These are phyloP conservation scores for Silene vulgaris DNA, from an alignment of 179 eudicot genomes.

Conservation along the genomic window DNA sequence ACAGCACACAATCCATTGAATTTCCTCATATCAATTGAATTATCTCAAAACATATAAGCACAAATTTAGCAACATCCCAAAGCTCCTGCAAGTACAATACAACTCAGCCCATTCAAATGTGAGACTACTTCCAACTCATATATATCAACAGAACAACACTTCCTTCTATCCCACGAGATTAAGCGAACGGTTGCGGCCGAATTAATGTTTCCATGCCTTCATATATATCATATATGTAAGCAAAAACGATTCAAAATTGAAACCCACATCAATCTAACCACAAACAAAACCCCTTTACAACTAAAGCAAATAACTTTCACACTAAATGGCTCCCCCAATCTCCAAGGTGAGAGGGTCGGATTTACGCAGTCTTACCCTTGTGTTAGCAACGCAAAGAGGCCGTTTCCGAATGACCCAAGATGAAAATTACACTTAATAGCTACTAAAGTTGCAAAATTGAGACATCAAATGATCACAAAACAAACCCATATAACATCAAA, in stretches of 20 bases:
- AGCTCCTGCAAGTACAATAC: neutral
- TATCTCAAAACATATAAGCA: neutral
- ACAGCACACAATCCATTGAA: constrained; percentile 4
- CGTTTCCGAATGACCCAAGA: too few species aligned
- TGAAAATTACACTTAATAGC: neutral
- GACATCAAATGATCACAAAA: neutral
- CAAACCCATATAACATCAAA: neutral
- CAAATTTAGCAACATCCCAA: neutral
- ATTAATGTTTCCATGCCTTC: too few species aligned
- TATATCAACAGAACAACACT: too few species aligned
- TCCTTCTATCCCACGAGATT: too few species aligned
- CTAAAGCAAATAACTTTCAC: neutral
- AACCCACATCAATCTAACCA: neutral
- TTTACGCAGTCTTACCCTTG: too few species aligned
- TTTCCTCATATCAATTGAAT: neutral
- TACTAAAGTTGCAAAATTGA: neutral
- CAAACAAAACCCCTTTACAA: neutral
- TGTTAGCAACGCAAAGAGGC: too few species aligned
- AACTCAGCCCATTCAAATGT: too few species aligned
- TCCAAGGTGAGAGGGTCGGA: too few species aligned
- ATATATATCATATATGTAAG: neutral
- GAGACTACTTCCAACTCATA: too few species aligned
- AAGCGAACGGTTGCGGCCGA: too few species aligned
- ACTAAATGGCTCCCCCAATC: neutral
- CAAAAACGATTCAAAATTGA: neutral